These are phyloP conservation scores for Talaromyces sp. DNA, from an alignment of 2,329 filamentous ascomycete species.

Conservation along the genomic window DNA sequence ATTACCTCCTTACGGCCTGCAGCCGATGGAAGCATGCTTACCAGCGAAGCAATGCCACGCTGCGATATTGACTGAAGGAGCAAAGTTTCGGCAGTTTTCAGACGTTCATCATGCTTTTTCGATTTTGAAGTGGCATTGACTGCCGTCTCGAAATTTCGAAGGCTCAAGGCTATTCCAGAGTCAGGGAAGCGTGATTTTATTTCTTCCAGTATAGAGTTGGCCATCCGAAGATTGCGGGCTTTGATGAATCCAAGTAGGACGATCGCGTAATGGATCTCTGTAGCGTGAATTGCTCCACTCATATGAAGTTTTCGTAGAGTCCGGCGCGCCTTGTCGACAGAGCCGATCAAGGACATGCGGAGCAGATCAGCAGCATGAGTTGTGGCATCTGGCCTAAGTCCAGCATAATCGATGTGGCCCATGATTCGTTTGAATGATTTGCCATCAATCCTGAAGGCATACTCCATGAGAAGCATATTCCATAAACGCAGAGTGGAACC, in stretches of 20 bases:
- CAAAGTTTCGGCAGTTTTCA: slow-evolving; percentile 40
- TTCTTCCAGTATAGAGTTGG: slow-evolving; percentile 54
- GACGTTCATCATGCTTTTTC: slow-evolving; percentile 22
- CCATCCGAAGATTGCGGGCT: slow-evolving; percentile 52
- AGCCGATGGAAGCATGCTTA: slow-evolving; percentile 46
- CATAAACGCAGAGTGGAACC: slow-evolving; percentile 67
- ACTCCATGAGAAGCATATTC: slow-evolving; percentile 74
- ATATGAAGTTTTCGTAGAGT: slow-evolving; percentile 50
- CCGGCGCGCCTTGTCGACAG: slow-evolving; percentile 58
- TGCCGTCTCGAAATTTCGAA: neutral
- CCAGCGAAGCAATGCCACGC: slow-evolving; percentile 44
- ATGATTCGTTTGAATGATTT: slow-evolving; percentile 58
- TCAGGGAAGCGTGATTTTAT: slow-evolving; percentile 40
- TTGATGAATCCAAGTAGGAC: slow-evolving; percentile 55
- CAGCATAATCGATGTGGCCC: slow-evolving; percentile 56
- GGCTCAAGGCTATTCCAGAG: slow-evolving; percentile 23
- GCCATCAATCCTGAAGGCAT: slow-evolving; percentile 66
- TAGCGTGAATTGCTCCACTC: slow-evolving; percentile 41
- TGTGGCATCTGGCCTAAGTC: slow-evolving; percentile 56
- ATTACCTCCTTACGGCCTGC: slow-evolving; percentile 35
- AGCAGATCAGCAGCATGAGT: slow-evolving; percentile 67
- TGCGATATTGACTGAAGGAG: slow-evolving; percentile 43
- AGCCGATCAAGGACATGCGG: slow-evolving; percentile 54
- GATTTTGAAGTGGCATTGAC: slow-evolving; percentile 29
- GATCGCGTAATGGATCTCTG: slow-evolving; percentile 50